phyloP scores from a whole-genome alignment of 2,329 filamentous ascomycete species.

The Penicillium sp. region DNA sequence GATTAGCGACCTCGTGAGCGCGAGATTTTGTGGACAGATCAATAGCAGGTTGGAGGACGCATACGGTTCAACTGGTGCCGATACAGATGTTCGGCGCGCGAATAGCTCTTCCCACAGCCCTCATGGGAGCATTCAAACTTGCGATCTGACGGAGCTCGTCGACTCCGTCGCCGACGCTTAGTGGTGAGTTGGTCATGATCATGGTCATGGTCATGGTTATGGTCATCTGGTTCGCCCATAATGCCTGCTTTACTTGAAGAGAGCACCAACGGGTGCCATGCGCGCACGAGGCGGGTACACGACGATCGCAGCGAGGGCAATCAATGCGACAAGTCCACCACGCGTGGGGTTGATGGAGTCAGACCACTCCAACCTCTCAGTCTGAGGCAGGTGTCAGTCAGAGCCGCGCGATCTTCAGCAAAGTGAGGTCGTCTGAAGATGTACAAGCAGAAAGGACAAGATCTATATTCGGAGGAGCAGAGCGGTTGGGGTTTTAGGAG shows the following conservation, averaged over 20 bases:
- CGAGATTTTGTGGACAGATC: not conserved
- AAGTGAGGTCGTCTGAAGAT: too few relatives aligned
- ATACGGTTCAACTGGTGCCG: conserved; percentile 90
- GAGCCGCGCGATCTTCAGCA: too few relatives aligned
- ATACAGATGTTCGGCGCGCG: conserved; percentile 91
- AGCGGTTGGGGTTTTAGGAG: too few relatives aligned
- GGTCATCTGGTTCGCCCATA: conserved; percentile 10
- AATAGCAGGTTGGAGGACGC: conserved; percentile 20
- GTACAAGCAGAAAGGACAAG: too few relatives aligned
- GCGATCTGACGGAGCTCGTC: conserved; percentile 43
- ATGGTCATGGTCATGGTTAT: conserved; percentile 5
- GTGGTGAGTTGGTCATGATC: conserved; percentile 17
- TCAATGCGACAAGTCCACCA: not conserved
- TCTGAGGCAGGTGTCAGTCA: too few relatives aligned
- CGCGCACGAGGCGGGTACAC: conserved; percentile 1
- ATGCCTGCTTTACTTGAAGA: conserved; percentile 9
- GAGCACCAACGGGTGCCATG: conserved; percentile 15
- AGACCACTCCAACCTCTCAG: too few relatives aligned
- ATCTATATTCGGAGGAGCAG: too few relatives aligned
- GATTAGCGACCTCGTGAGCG: conserved; percentile 1
- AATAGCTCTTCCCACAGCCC: conserved; percentile 93
- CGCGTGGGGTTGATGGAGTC: not conserved
- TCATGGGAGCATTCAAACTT: conserved; percentile 75
- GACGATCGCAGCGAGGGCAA: conserved; percentile 5
- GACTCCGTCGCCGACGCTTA: conserved; percentile 41